Percentiles rank a stretch among this genome's conserved stretches.
Evolutionary conservation across 2,329 filamentous ascomycete genomes (phyloP).

Genomic region (Microascus cirrosus): DNA sequence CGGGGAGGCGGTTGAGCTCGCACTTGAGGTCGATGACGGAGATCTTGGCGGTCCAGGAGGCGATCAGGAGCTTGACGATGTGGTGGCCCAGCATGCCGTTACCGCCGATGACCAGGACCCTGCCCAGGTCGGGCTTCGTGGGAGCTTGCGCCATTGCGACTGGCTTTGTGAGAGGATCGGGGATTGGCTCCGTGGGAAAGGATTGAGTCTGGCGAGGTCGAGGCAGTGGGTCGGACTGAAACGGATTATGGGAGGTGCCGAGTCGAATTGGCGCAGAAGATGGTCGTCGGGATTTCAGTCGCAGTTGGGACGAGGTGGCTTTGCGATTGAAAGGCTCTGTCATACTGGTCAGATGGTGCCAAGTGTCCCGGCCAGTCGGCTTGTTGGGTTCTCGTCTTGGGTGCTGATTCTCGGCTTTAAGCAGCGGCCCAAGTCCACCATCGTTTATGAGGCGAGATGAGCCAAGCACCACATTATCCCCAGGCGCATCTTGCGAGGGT

Average conservation of each 20-base stretch:
- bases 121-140: constrained; percentile 43
- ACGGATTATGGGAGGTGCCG: background rate
- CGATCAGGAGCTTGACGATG: constrained; percentile 62
- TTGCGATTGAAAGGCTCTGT: no score
- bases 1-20: constrained; percentile 52
- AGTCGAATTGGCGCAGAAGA: background rate
- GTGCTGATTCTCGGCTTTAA: no score
- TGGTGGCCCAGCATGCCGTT: constrained; percentile 79
- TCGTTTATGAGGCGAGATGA: no score
- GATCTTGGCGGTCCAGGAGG: constrained; percentile 38
- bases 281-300: background rate
- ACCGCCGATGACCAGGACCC: constrained; percentile 69
- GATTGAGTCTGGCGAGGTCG: background rate
- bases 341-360: no score
- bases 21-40: constrained; percentile 65
- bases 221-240: background rate
- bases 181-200: background rate
- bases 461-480: no score
- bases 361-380: no score
- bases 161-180: background rate
- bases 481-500: no score
- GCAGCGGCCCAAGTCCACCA: no score
- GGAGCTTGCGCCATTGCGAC: constrained; percentile 10
- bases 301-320: no score
- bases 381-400: no score